These are phyloP conservation scores for Scutellaria galericulata DNA, from an alignment of 257 asterid genomes.

Conservation along the genomic window DNA sequence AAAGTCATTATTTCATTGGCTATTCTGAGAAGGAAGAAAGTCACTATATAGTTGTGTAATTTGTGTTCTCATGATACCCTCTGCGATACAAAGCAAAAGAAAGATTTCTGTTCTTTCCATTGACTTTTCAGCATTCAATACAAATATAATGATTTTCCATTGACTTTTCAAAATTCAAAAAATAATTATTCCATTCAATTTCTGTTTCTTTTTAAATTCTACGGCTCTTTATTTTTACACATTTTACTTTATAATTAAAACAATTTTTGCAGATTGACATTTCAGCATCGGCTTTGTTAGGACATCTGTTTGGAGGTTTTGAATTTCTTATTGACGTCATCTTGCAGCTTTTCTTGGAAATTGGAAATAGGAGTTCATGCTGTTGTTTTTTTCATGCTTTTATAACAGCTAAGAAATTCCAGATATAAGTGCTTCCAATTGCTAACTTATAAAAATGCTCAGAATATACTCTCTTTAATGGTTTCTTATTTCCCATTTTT, in stretches of 20 bases:
- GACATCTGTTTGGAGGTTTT: no score
- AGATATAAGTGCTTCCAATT: no score
- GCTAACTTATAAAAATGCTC: no score
- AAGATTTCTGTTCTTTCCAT: not conserved
- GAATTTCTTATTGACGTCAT: no score
- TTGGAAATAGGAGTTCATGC: not conserved
- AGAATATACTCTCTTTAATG: not conserved
- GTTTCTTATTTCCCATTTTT: not conserved
- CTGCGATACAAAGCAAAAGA: not conserved
- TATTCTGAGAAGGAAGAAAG: not conserved
- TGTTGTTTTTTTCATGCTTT: not conserved
- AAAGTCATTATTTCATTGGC: not conserved
- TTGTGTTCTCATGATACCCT: slow-evolving; percentile 4
- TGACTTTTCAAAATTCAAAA: not conserved
- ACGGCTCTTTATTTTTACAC: no score
- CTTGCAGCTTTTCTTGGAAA: no score
- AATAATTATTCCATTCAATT: no score
- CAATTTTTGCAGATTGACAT: no score
- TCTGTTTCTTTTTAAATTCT: no score
- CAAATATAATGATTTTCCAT: no score
- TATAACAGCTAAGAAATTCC: not conserved
- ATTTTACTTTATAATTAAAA: no score
- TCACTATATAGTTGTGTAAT: not conserved
- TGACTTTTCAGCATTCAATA: not conserved
- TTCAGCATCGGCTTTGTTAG: no score